Evolutionary conservation across 257 asterid genomes (phyloP), one percentile per base, ranked within the genome.

Genomic region (Thymus quinquecostatus): DNA sequence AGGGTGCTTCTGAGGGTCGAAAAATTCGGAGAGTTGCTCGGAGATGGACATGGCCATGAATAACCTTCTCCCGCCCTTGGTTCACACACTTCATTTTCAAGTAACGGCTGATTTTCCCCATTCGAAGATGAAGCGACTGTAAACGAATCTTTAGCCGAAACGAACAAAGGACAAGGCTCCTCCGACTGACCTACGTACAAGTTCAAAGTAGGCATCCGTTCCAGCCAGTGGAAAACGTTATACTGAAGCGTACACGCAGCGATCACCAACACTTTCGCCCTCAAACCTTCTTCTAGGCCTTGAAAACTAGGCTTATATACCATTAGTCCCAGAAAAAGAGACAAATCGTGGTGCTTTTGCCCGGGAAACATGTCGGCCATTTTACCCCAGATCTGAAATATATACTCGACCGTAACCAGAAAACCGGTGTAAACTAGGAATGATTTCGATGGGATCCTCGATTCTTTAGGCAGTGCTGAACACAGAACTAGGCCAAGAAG

Each of bases 331-430:
- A 95, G 81, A 60, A 89, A 79, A 64, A 81, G 77, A 67, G 99
- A 86, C 68, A 88, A 78, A 84, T 72, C 43, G 47, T 87, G 86
- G 82, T 85, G 84, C 80, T 85, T 87, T 70, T 95, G 99, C 41
- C 96, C 97, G 29, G 99, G 99, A 87, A 95, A 90, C 99, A 95
- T 89, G 59, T 84, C 63, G 61, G 92, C 97, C 74, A 61, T 81
- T 75, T 79, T 82, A 76, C 98, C 99, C 98, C 91, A 92, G 86
- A 95, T 87, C 87, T 95, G 99, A 85, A 92, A 95, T 62, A 92
- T 80, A 83, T 95, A 95, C 76, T 95, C 99, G n/a, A 78, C 78
- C 29, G 83, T 76, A 75, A 95, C 96, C 56, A 95, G 75, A 33
- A 90, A 70, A 59, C 97, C 98, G 0, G 99, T 86, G 83, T 92